Evolutionary conservation across 805 yeast species (phyloP).

Genomic region (Lipomyces chichibuensis): DNA sequence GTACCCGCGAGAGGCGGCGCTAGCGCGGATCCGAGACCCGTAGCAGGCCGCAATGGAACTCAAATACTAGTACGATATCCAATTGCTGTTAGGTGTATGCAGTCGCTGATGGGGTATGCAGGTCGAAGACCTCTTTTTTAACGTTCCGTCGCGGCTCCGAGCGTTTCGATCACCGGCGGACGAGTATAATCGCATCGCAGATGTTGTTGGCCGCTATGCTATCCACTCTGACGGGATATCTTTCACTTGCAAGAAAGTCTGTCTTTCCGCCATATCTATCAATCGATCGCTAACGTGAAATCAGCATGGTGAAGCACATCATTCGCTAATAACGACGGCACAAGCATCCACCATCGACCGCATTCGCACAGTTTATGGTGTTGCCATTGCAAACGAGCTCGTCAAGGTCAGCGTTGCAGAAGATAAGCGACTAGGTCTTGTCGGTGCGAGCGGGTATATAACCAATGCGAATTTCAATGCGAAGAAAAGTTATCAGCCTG

Average conservation of each 20-base stretch:
- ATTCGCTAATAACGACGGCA: slow-evolving; percentile 62
- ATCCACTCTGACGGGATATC: slow-evolving; percentile 71
- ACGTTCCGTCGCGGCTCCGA: slow-evolving; percentile 75
- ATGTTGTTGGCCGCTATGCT: slow-evolving; percentile 81
- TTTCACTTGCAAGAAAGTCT: slow-evolving; percentile 68
- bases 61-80: slow-evolving; percentile 52
- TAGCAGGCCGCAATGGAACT: slow-evolving; percentile 89
- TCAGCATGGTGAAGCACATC: slow-evolving; percentile 68
- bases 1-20: slow-evolving; percentile 49
- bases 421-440: slow-evolving; percentile 53
- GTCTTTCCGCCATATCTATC: background rate
- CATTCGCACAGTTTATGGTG: slow-evolving; percentile 73
- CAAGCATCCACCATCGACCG: slow-evolving; percentile 61
- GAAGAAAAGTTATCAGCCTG: slow-evolving; percentile 66
- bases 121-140: slow-evolving; percentile 89
- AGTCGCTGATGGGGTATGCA: slow-evolving; percentile 1
- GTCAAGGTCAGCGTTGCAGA: slow-evolving; percentile 51
- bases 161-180: slow-evolving; percentile 69
- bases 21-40: slow-evolving; percentile 60
- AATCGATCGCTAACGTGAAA: background rate
- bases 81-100: background rate
- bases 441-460: slow-evolving; percentile 59
- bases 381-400: slow-evolving; percentile 65
- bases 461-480: slow-evolving; percentile 71
- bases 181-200: slow-evolving; percentile 76